Base-by-base conservation (phyloP, 2,329 filamentous ascomycete genomes). In the Ceratocystis variospora region DNA sequence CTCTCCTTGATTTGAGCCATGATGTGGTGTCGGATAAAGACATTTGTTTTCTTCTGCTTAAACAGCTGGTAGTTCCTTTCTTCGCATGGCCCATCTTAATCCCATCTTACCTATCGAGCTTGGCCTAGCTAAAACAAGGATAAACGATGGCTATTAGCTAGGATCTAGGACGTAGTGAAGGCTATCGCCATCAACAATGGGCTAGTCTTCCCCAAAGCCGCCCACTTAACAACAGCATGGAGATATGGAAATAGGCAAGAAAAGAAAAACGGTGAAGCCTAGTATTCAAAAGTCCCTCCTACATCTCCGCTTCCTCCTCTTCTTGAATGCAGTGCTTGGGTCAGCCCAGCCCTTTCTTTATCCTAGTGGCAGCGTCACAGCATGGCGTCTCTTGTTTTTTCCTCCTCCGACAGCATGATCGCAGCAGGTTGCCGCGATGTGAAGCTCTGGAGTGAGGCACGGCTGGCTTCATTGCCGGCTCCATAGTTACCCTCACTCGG, bases 221-320 rank as follows among this genome's bases (percentile, higher is more conserved):
- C 19, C 48, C n/a, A 19, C 8, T 22, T n/a, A 33, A n/a, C 5
- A n/a, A 22, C 41, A 15, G 55, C 17, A 33, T 7, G 8, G 31
- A 19, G 4, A 19, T 22, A 41, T 25, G 37, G 8, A 44, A 25
- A 44, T 59, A 19, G 10, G 8, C 59, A 17, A 25, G 17, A 5
- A 41, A 22, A 44, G 22, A 22, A 25, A 45, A 62, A 6, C 5
- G n/a, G 25, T 48, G 41, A 46, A 48, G 61, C 41, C 61, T 15
- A 41, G 37, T 41, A 17, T 22, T 41, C 61, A 62, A 62, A 62
- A 62, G 61, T 62, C 22, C 41, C 61, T 7, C 61, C 22, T 22
- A 10, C 48, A 19, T 19, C n/a, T 37, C n/a, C 61, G 22, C 50
- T 25, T 55, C 19, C 50, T 55, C 12, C 50, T 25, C 50, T 25